Base-by-base conservation (phyloP, 208 protist species). In the Herpetomonas tarakana region DNA sequence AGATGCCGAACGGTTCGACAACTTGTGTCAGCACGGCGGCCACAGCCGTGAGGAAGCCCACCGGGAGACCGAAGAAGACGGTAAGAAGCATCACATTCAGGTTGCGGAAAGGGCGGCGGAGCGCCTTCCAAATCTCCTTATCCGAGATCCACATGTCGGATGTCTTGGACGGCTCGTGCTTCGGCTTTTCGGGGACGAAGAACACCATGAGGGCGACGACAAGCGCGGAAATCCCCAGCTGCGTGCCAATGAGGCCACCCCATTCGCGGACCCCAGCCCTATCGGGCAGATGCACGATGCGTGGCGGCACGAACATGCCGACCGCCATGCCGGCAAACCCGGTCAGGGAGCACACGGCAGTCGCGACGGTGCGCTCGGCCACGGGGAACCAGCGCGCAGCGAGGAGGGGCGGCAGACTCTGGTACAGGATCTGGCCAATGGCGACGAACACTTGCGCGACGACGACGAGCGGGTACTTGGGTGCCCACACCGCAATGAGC, bases 311-410 rank as follows among this genome's bases (percentile, higher is more conserved):
- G 69, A 87, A 81, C 73, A 87, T 82, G 39, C 76, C 76, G 0
- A 80, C 62, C 0, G 80, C 80, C 76, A 83, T 83, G n/a, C 80
- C 80, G 3, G 60, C 53, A 54, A 83, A 83, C 29, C 75, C 68
- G 27, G 71, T 47, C n/a, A 83, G 53, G 14, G 76, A 66, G 6
- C 65, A 75, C 14, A 82, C 50, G 4, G 76, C 61, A 2, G 79
- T 86, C 19, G 79, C 79, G 3, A 82, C 11, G 0, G 79, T 74
- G 50, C 79, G 75, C 68, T 86, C 79, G 2, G 50, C 28, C 1
- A 61, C 38, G 18, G 79, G 71, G 38, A 86, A 86, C 79, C 79
- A 86, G 26, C 76, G 74, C 1, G 62, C 75, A 1, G 73, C 71
- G n/a, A 86, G 57, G 11, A 75, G 63, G 3, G 79, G 59, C 1